Evolutionary conservation across 2,329 filamentous ascomycete species (phyloP), one percentile per base, ranked within the genome.

Genomic region (Shiraia bambusicola): DNA sequence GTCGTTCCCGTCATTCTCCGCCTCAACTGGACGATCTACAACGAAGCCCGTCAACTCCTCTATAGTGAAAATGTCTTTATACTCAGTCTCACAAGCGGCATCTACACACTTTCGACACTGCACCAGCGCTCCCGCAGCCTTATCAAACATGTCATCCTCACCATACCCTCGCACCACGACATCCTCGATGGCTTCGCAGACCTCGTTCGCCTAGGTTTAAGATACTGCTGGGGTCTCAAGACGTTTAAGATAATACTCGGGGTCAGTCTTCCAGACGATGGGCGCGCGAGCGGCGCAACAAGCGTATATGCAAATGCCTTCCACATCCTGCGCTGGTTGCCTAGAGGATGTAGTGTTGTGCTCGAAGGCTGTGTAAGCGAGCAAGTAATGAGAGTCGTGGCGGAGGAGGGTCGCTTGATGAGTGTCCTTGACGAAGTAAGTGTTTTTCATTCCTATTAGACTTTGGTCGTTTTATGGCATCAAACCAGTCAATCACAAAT

Each of bases 281-380:
- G 52, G n/a, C 26, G 45, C 7, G 35, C 49, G 8, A 46, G 38
- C 1, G 63, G 66, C 7, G 67, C 69, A 17, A 70, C 67, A 3
- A 72, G 67, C 16, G 69, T 74, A 6, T 74, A 74, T 41, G 71
- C 71, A 11, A 74, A 74, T 41, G 72, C 71, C 0, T 75, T 75
- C 42, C 72, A 73, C 43, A 74, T 74, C 25, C 51, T 75, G 27
- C 48, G 72, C 11, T 75, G 72, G 72, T 48, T 75, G 43, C 72
- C 72, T 2, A 58, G 66, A 47, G 58, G 63, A n/a, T 72, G 69
- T 37, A 61, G 63, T 34, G 69, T 75, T 4, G 52, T 63, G 17
- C 49, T 75, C 6, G 61, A 69, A 42, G 72, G 71, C 2, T 65
- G 63, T 29, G 67, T 69, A 8, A 65, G 61, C 34, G 59, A 67